Percentiles rank a stretch among this genome's conserved stretches.
Evolutionary conservation across 352 stramenopile genomes (phyloP).

Genomic region (Pythium apleroticum): DNA sequence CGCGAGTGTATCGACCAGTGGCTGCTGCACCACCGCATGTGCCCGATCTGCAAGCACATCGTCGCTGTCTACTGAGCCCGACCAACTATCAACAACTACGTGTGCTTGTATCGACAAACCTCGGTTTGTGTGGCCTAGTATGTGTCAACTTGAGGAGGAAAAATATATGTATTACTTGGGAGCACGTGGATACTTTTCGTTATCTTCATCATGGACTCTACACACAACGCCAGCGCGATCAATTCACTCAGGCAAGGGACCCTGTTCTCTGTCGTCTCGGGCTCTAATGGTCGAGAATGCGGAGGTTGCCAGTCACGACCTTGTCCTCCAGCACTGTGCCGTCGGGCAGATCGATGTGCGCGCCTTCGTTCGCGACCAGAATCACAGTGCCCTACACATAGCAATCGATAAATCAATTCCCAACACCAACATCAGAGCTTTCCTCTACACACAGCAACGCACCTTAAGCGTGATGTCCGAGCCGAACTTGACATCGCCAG

Average conservation of each 20-base stretch:
- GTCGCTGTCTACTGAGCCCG: conserved; percentile 60
- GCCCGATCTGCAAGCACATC: conserved; percentile 86
- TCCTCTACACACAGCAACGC: conserved; percentile 7
- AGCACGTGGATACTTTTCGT: conserved; percentile 3
- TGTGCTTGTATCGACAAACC: background rate
- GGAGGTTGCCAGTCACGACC: conserved; percentile 93
- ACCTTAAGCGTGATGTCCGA: conserved; percentile 92
- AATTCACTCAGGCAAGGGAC: background rate
- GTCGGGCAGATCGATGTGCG: conserved; percentile 92
- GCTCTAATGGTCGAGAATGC: conserved; percentile 90
- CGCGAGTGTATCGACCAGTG: conserved; percentile 90
- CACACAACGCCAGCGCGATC: background rate
- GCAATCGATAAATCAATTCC: background rate
- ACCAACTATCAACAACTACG: background rate
- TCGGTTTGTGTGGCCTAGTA: too few species aligned
- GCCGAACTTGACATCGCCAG: conserved; percentile 92
- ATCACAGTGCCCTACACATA: conserved; percentile 89
- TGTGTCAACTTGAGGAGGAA: too few species aligned
- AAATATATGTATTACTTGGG: conserved; percentile 3
- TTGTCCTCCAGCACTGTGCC: conserved; percentile 93
- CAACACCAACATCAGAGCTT: background rate
- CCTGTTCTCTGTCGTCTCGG: background rate
- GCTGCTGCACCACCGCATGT: conserved; percentile 84
- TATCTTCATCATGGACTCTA: conserved; percentile 4
- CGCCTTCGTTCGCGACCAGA: conserved; percentile 93